A percentile compares a stretch with the other conserved stretches of the same genome.
phyloP scores from a whole-genome alignment of 345 rosid species.

The Geranium brycei region DNA sequence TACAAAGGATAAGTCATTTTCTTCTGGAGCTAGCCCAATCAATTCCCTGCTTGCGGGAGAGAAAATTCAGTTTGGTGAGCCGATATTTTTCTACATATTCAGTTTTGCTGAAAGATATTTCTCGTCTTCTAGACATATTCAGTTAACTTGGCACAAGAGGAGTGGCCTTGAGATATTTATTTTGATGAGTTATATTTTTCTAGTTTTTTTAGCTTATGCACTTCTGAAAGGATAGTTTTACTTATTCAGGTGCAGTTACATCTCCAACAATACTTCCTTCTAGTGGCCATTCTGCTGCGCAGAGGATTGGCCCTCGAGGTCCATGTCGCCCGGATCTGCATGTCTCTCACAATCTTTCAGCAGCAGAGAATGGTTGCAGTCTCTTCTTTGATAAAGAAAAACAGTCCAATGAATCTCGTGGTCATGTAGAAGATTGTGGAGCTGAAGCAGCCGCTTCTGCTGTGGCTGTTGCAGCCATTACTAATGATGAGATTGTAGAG shows the following conservation, averaged over 20 bases:
- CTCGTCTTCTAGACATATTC: not conserved
- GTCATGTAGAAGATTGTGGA: conserved; percentile 57
- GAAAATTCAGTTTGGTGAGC: conserved; percentile 92
- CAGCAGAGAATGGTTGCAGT: conserved; percentile 36
- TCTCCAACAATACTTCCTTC: conserved; percentile 64
- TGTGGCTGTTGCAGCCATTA: conserved; percentile 84
- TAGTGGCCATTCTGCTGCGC: conserved; percentile 32
- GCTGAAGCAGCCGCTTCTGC: conserved; percentile 91
- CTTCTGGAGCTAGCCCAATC: conserved; percentile 56
- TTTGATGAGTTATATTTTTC: not conserved
- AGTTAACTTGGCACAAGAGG: not conserved
- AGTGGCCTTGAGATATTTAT: too few species aligned
- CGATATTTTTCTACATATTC: conserved; percentile 5
- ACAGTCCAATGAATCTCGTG: conserved; percentile 34
- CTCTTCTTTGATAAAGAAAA: conserved; percentile 67
- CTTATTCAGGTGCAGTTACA: conserved; percentile 70
- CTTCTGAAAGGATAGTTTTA: conserved; percentile 9
- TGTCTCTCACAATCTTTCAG: conserved; percentile 28
- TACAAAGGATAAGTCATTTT: conserved; percentile 49
- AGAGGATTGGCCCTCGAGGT: conserved; percentile 50
- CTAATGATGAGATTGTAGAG: conserved; percentile 59
- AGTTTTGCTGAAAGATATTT: not conserved
- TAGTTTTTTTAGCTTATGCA: not conserved
- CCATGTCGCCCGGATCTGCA: conserved; percentile 36
- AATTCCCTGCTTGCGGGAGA: conserved; percentile 87